Conservation (phyloP, 306 rosid species). For the Fagus crenata region DNA sequence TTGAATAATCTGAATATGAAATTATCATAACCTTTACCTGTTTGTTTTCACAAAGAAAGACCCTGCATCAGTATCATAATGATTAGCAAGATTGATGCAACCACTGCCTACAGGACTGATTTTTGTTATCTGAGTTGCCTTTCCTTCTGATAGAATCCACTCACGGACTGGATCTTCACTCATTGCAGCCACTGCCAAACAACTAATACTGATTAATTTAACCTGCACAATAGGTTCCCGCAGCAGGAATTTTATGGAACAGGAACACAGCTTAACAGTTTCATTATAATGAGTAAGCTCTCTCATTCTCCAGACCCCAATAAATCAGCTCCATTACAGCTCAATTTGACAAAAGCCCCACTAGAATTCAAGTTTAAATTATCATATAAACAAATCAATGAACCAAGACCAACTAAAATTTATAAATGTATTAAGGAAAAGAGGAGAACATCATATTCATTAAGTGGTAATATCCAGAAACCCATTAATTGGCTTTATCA, state of each 20-base stretch:
- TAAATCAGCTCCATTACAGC: neutral
- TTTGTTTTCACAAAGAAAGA: slow-evolving; percentile 94
- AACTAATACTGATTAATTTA: slow-evolving; percentile 16
- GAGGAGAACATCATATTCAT: no score
- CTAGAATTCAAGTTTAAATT: neutral
- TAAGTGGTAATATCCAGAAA: neutral
- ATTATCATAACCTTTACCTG: slow-evolving; percentile 49
- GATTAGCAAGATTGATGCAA: slow-evolving; percentile 78
- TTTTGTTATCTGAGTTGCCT: slow-evolving; percentile 68
- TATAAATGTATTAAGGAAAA: no score
- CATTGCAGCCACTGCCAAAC: slow-evolving; percentile 61
- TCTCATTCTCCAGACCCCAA: neutral
- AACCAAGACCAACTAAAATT: neutral
- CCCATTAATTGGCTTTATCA: neutral
- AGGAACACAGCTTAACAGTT: neutral
- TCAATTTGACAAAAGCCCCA: neutral
- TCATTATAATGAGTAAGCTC: neutral
- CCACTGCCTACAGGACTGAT: slow-evolving; percentile 90
- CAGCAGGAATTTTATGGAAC: neutral
- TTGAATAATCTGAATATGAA: slow-evolving; percentile 9
- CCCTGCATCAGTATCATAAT: slow-evolving; percentile 77
- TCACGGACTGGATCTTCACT: slow-evolving; percentile 79
- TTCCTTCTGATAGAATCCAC: slow-evolving; percentile 87
- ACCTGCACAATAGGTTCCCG: slow-evolving; percentile 12
- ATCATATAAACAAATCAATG: neutral